Evolutionary conservation across 2,329 filamentous ascomycete species (phyloP).

Genomic region (Fusarium sp.): DNA sequence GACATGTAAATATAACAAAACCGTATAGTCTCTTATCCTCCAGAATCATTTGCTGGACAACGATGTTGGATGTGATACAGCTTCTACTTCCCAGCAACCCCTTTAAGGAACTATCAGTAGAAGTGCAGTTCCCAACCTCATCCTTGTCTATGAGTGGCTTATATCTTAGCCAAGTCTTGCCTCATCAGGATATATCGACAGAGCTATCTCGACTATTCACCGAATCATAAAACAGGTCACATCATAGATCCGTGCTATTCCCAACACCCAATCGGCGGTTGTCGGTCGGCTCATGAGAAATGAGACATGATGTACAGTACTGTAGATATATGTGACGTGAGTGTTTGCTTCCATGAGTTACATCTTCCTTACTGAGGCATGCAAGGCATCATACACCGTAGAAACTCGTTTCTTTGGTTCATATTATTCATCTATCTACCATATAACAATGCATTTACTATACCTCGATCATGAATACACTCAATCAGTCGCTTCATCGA

Average conservation of each 20-base stretch:
- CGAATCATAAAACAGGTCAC: constrained; percentile 27
- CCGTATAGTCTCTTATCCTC: not conserved
- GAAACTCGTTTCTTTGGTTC: constrained; percentile 5
- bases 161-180: constrained; percentile 20
- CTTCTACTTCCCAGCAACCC: not conserved
- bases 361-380: not conserved
- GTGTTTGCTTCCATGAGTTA: not conserved
- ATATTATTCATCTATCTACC: constrained; percentile 26
- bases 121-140: not conserved
- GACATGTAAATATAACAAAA: not conserved
- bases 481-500: constrained; percentile 13
- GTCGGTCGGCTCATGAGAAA: constrained; percentile 31
- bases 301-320: not conserved
- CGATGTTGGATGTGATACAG: not conserved
- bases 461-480: constrained; percentile 6
- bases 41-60: not conserved
- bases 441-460: not conserved
- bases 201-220: constrained; percentile 30
- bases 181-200: constrained; percentile 25
- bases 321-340: not conserved
- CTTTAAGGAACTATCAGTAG: not conserved
- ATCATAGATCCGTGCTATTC: constrained; percentile 10
- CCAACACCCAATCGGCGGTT: constrained; percentile 22
- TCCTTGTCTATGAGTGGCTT: constrained; percentile 37
- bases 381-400: not conserved